Base-by-base conservation (phyloP, 2,329 filamentous ascomycete genomes). In the Dactylella cylindrospora region DNA sequence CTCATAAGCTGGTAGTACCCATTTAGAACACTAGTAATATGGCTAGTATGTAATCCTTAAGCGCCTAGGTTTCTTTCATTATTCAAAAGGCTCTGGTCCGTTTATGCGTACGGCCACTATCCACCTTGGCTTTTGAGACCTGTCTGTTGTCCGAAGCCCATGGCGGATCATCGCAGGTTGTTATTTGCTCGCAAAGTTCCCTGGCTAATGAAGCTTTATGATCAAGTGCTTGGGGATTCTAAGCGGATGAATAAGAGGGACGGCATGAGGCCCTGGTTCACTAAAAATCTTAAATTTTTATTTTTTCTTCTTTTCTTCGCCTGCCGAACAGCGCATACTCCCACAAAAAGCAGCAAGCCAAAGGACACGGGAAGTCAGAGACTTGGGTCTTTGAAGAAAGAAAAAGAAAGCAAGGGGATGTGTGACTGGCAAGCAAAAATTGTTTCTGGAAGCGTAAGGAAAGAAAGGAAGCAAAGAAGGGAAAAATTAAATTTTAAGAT, bases 331-430 rank as follows among this genome's bases (percentile, higher is more conserved):
- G 53, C 46, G 38, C 47, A 51, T 36, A 38, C n/a, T n/a, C n/a
- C n/a, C n/a, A n/a, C n/a, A 33, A 26, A 57, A 36, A 8, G 31
- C 20, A 46, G 28, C 43, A 12, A 36, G n/a, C 12, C 23, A 50
- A 50, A 15, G 36, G 46, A 51, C 47, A 39, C 22, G 40, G 39
- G 32, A 45, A 51, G 39, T 32, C 25, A 32, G 45, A 39, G 45
- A 39, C 54, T 49, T 38, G 43, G 53, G 53, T 61, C 45, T 47
- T 61, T 61, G 47, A 53, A 49, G 55, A 61, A 61, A 49, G 47
- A 53, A 53, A 43, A 38, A 38, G 53, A 61, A 61, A 46, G 38
- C 26, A 44, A 38, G 13, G 17, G 12, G n/a, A n/a, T n/a, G n/a
- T n/a, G n/a, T n/a, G n/a, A n/a, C n/a, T n/a, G n/a, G n/a, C n/a